Percentiles rank a stretch among this genome's conserved stretches.
Evolutionary conservation across 768 basidiomycete genomes (phyloP).

Genomic region (Terana coerulea): DNA sequence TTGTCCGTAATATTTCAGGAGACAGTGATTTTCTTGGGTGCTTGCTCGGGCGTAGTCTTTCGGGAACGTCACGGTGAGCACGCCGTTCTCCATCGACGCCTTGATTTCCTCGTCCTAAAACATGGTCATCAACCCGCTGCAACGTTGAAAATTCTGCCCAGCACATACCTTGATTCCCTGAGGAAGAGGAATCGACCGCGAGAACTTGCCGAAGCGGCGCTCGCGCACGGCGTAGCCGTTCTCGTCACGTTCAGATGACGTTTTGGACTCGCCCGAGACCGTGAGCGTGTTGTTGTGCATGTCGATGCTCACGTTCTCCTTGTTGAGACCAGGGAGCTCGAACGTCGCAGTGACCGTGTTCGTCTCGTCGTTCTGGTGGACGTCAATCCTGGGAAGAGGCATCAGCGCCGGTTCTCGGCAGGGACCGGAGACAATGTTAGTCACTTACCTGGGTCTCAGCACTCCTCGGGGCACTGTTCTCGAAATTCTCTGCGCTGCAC

Average conservation of each 20-base stretch:
- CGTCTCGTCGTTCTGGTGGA: conserved; percentile 37
- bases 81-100: conserved; percentile 48
- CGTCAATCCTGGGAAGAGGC: conserved; percentile 10
- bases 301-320: conserved; percentile 43
- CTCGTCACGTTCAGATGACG: conserved; percentile 29
- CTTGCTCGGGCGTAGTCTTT: conserved; percentile 35
- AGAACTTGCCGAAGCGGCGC: conserved; percentile 44
- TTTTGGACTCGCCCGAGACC: conserved; percentile 39
- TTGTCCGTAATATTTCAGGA: conserved; percentile 21
- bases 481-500: background rate
- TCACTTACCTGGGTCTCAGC: background rate
- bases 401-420: background rate
- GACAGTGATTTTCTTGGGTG: conserved; percentile 35
- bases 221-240: conserved; percentile 39
- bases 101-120: conserved; percentile 40
- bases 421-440: background rate
- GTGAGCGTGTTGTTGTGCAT: conserved; percentile 42
- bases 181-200: conserved; percentile 44
- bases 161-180: conserved; percentile 39
- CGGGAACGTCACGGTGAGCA: conserved; percentile 53
- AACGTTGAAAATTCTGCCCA: too few relatives aligned
- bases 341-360: conserved; percentile 46
- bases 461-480: conserved; percentile 1
- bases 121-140: conserved; percentile 6
- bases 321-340: conserved; percentile 50